Base-by-base conservation (phyloP, 768 basidiomycete genomes). In the Holtermannia corniformis region DNA sequence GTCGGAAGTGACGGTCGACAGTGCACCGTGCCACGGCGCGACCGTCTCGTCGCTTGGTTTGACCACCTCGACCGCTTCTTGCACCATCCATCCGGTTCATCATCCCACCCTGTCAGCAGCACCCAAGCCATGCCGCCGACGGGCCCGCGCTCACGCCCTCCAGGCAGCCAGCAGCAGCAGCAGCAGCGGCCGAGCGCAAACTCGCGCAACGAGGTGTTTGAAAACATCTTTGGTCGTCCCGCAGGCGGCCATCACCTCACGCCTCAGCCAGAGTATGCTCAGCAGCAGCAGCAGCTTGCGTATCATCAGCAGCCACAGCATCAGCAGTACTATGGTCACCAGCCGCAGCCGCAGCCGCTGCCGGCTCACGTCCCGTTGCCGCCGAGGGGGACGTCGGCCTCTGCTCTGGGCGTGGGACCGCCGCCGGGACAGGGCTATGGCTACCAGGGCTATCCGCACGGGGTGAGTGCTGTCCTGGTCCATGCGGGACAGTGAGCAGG, bases 221-320 rank as follows among this genome's bases (percentile, higher is more conserved):
- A 70, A 44, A 68, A 60, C 53, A 72, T 72, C 55, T 72, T 72
- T 50, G 71, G 71, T 20, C 49, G 68, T 43, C 65, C 68, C 22
- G 64, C 71, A 5, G 68, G 57, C 4, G 62, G 56, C 5, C 71
- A 72, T 58, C 71, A 72, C 47, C 24, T 65, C 10, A 57, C 57
- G 2, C 25, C 51, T 13, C 44, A 24, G 24, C 57, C n/a, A n/a
- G n/a, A n/a, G n/a, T n/a, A n/a, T n/a, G n/a, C 52, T 46, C 37
- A 23, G 28, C 23, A 26, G 42, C 41, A 47, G 37, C 47, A 22
- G 23, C 25, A 23, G 41, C 50, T 20, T 24, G 52, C 21, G 21
- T 44, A 51, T 24, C 52, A 27, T 23, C 49, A 44, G 25, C 48
- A 22, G 16, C 52, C 32, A 26, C 52, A 13, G n/a, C 5, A 12